Conservation (phyloP, 495 filamentous ascomycete genomes). For the Sabuloglossum arenarium region DNA sequence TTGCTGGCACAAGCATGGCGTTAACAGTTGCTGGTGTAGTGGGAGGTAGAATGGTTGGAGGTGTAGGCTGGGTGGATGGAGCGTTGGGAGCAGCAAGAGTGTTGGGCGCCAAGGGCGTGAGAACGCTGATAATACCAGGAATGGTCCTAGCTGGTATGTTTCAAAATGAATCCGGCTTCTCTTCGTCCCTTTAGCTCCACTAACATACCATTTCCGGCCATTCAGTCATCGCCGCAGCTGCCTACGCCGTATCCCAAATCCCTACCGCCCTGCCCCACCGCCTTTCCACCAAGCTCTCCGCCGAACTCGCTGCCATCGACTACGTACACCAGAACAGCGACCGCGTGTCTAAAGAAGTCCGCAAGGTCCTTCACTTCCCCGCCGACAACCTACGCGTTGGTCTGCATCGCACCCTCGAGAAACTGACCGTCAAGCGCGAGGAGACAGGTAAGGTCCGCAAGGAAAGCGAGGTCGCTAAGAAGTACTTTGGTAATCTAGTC, state of each 20-base stretch:
- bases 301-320: constrained; percentile 58
- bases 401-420: constrained; percentile 62
- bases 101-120: constrained; percentile 64
- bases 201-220: background rate
- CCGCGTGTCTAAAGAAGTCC: constrained; percentile 63
- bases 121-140: constrained; percentile 63
- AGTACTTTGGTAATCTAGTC: constrained; percentile 76
- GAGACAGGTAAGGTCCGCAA: constrained; percentile 55
- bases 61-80: constrained; percentile 76
- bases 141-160: constrained; percentile 55
- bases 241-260: constrained; percentile 67
- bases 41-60: constrained; percentile 58
- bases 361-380: constrained; percentile 69
- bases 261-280: constrained; percentile 75
- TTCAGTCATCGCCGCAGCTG: constrained; percentile 45
- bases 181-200: background rate
- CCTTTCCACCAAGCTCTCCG: constrained; percentile 62
- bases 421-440: constrained; percentile 52
- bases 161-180: background rate
- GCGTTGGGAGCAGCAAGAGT: constrained; percentile 57
- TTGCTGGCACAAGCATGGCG: constrained; percentile 80
- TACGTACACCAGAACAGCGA: constrained; percentile 77
- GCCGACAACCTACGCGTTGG: constrained; percentile 61
- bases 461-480: constrained; percentile 57
- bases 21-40: constrained; percentile 79